phyloP scores from a whole-genome alignment of 805 yeast genomes.

The Yarrowia alimentaria region DNA sequence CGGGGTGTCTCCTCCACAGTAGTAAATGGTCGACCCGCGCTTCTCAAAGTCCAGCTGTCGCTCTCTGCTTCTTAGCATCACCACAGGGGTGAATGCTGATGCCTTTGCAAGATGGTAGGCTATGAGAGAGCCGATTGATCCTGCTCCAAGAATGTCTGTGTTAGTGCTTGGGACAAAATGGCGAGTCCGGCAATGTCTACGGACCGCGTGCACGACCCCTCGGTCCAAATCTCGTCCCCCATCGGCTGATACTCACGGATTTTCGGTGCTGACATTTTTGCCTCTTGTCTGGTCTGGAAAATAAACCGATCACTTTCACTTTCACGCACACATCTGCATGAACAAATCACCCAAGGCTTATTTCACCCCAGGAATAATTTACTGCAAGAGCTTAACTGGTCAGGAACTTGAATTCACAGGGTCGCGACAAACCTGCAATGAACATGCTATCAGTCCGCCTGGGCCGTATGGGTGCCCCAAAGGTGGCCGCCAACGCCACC shows the following conservation, averaged over 20 bases:
- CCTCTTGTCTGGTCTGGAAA: too few species aligned
- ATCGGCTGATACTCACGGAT: constrained; percentile 24
- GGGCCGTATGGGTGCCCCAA: constrained; percentile 2
- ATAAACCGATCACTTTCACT: not conserved
- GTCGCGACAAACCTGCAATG: too few species aligned
- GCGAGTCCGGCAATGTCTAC: too few species aligned
- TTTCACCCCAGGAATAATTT: constrained; percentile 2
- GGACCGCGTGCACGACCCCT: too few species aligned
- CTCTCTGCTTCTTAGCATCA: constrained; percentile 47
- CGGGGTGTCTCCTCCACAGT: constrained; percentile 32
- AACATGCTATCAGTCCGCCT: constrained; percentile 3
- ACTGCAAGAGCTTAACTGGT: not conserved
- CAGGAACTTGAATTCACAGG: too few species aligned
- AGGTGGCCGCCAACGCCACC: too few species aligned
- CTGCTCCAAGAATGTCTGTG: constrained; percentile 49
- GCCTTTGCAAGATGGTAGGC: constrained; percentile 47
- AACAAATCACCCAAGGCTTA: constrained; percentile 22
- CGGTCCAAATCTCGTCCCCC: too few species aligned
- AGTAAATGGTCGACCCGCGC: constrained; percentile 44
- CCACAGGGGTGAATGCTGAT: constrained; percentile 43
- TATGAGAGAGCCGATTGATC: constrained; percentile 52
- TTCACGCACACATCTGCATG: constrained; percentile 2
- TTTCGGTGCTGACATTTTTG: not conserved
- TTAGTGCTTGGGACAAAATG: too few species aligned
- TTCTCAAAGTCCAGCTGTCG: constrained; percentile 45